Evolutionary conservation across 306 rosid species (phyloP), one percentile per base, ranked within the genome.

Genomic region (Psophocarpus tetragonolobus): DNA sequence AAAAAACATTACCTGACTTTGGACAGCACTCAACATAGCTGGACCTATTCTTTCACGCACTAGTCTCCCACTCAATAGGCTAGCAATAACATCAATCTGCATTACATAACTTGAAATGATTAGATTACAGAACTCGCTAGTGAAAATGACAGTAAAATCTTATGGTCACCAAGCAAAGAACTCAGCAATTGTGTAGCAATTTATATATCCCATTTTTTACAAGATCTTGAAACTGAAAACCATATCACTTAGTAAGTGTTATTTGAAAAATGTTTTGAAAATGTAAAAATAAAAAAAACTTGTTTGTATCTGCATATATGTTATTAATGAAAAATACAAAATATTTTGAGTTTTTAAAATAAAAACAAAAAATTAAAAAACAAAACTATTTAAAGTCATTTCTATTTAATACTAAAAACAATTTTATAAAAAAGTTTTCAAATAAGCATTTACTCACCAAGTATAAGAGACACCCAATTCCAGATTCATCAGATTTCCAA

Each of bases 21-120:
- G 97, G 44, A 95, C 97, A 5, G 99, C 99, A 77, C 92, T 95
- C 51, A 95, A 88, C 92, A 95, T 91, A 45, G 97, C 99, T 1
- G 94, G 97, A 74, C 97, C 96, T 21, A 92, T 92, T 79, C 96
- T 84, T 84, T 95, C 99, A 3, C 97, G 97, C 53, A 92, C 94
- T 32, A 95, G 73, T 78, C 97, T 93, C 56, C 99, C 99, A 70
- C 92, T 92, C 24, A 95, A 50, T 58, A 95, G 84, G 82, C 97
- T 95, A 36, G 90, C 91, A 81, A 95, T 79, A 68, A 95, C 97
- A 84, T 95, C 99, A 87, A 92, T 87, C 99, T 95, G 88, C 75
- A 83, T 7, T 35, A 36, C 65, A 73, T 3, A 57, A 69, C 17
- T 67, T 51, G 14, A 20, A 35, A 14, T 13, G 3, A 58, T 79